Evolutionary conservation across 148 eudicot species (phyloP), one percentile per base, ranked within the genome.

Genomic region (Chenopodium formosanum): DNA sequence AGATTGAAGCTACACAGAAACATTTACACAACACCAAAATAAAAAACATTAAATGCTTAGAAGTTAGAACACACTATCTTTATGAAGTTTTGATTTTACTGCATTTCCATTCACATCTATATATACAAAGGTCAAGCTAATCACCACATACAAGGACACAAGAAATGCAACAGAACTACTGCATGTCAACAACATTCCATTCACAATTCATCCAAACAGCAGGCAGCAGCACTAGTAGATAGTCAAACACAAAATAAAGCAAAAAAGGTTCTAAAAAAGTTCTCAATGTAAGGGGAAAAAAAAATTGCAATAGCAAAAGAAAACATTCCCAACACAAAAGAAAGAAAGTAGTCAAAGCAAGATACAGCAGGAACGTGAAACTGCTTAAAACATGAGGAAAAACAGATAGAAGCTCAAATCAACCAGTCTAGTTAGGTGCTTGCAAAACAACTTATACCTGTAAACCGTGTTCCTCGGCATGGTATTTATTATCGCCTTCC

Each of bases 401-500:
- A 17, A 12, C 62, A 56, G 32, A 67, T 29, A 56, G 47, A 74
- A 75, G 50, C 37, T 46, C 7, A 60, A 22, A 74, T n/a, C 70
- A 25, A 27, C 13, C 44, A 47, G 27, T 40, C 31, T 20, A 29
- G 22, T 67, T 9, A 8, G 23, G 58, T 17, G 53, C 16, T 46
- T 63, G 70, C 20, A 50, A 76, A 75, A 73, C 25, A 46, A 25
- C 71, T 68, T n/a, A 63, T 46, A 96, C 99, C 97, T 97, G 98
- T 69, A 97, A 90, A 63, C 98, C 99, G 82, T 92, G 86, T 47
- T 79, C 82, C 86, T 94, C 98, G 66, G 99, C 98, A 47, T 97
- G 97, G 79, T 97, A 97, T 76, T 94, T 97, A 81, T 97, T 94
- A 86, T 97, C 99, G 56, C 98, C 99, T 83, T 97, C 98, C 25